These are phyloP conservation scores for Septoria linicola DNA, from an alignment of 2,329 filamentous ascomycete species.

Conservation along the genomic window DNA sequence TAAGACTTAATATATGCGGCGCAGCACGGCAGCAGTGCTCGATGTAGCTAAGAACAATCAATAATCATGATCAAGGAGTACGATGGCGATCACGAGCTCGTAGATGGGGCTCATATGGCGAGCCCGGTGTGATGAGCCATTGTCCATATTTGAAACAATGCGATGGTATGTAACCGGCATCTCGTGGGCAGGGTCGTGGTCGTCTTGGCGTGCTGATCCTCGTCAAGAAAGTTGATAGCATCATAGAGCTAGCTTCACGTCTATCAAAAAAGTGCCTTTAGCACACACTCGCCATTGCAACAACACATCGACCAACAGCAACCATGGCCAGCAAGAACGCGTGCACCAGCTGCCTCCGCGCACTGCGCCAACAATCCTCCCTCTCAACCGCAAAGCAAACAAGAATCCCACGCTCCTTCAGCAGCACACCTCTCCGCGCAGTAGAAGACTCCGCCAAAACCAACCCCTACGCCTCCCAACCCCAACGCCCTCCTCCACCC, in stretches of 20 bases:
- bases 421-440: constrained; percentile 11
- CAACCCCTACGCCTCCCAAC: constrained; percentile 17
- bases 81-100: too few species aligned
- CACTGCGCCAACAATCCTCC: constrained; percentile 24
- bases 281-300: too few species aligned
- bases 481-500: constrained; percentile 14
- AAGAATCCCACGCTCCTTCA: constrained; percentile 5
- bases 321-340: constrained; percentile 28
- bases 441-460: constrained; percentile 8
- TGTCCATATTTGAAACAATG: too few species aligned
- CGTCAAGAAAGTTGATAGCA: not conserved
- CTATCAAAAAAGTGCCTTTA: not conserved
- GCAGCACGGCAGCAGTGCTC: too few species aligned
- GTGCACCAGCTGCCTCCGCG: constrained; percentile 29
- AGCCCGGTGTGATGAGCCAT: too few species aligned
- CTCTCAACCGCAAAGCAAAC: constrained; percentile 1
- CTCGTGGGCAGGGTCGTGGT: too few species aligned
- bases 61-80: too few species aligned
- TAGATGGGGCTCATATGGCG: too few species aligned
- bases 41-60: too few species aligned
- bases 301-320: not conserved
- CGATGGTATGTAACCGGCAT: too few species aligned
- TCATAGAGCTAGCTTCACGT: not conserved
- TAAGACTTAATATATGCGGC: too few species aligned
- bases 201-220: too few species aligned